Conservation (phyloP, 139 green algal genomes). For the Chlorella ohadii region DNA sequence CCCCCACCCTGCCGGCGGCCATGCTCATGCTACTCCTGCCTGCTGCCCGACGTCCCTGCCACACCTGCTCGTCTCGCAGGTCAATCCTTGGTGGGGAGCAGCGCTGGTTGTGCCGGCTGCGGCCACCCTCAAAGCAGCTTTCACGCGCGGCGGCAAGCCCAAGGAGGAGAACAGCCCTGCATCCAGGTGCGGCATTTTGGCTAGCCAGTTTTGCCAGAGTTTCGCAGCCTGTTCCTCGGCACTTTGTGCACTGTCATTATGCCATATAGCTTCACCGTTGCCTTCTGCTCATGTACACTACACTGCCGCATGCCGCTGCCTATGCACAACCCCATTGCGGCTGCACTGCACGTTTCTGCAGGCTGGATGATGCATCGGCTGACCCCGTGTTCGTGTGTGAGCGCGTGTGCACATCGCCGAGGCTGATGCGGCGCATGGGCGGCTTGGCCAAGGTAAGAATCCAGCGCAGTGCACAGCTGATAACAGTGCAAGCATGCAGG, state of each 20-base stretch:
- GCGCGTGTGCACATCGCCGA: constrained; percentile 91
- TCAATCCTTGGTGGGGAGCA: constrained; percentile 5
- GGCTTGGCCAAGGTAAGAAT: constrained; percentile 76
- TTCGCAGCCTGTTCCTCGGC: too few species aligned
- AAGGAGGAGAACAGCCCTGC: background rate
- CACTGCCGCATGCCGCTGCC: too few species aligned
- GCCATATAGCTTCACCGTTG: too few species aligned
- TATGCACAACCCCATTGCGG: too few species aligned
- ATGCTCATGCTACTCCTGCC: background rate
- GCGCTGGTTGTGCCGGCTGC: constrained; percentile 5
- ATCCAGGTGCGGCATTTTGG: background rate
- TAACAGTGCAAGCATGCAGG: too few species aligned
- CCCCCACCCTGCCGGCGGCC: too few species aligned
- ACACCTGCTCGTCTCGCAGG: background rate
- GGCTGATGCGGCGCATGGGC: constrained; percentile 83
- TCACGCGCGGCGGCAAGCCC: constrained; percentile 17
- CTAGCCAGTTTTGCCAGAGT: too few species aligned
- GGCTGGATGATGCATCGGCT: constrained; percentile 32
- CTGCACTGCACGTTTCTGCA: background rate
- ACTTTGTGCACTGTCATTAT: too few species aligned
- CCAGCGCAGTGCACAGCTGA: too few species aligned
- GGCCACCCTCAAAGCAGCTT: constrained; percentile 9
- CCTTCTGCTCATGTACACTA: too few species aligned
- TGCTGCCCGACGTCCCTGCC: background rate
- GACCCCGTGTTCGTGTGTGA: constrained; percentile 91